Percentiles rank a stretch among this genome's conserved stretches.
These are phyloP conservation scores for Sugiyamaella valdiviana DNA, from an alignment of 805 yeast species.

Conservation along the genomic window DNA sequence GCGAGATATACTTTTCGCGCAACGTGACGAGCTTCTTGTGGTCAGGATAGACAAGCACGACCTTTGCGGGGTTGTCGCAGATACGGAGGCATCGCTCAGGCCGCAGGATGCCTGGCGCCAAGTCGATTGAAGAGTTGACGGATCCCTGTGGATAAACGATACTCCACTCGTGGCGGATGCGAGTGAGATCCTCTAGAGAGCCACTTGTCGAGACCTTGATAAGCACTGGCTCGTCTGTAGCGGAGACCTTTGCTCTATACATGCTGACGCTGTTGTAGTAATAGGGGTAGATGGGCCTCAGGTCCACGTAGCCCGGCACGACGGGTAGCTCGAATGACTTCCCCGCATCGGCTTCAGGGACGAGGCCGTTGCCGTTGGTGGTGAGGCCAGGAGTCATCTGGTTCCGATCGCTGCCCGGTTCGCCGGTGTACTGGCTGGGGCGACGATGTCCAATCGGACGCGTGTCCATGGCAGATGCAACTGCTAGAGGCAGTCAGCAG, in stretches of 20 bases:
- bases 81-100: conserved; percentile 18
- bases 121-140: conserved; percentile 7
- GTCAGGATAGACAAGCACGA: conserved; percentile 20
- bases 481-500: too few species aligned
- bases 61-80: conserved; percentile 16
- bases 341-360: neutral
- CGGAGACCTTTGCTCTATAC: conserved; percentile 16
- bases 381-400: neutral
- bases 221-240: conserved; percentile 17
- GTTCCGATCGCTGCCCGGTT: too few species aligned
- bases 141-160: conserved; percentile 13
- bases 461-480: too few species aligned
- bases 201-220: conserved; percentile 20
- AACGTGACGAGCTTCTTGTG: conserved; percentile 17
- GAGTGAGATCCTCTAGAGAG: conserved; percentile 21
- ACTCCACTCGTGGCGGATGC: conserved; percentile 24
- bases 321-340: conserved; percentile 9
- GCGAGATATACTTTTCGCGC: conserved; percentile 17
- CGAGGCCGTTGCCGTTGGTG: neutral
- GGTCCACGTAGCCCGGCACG: conserved; percentile 17
- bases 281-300: conserved; percentile 19
- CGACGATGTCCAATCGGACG: too few species aligned
- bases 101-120: conserved; percentile 18
- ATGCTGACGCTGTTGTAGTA: conserved; percentile 19
- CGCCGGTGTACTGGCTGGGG: too few species aligned